phyloP scores from a whole-genome alignment of 352 stramenopile genomes.

The Globisporangium cylindrosporum region DNA sequence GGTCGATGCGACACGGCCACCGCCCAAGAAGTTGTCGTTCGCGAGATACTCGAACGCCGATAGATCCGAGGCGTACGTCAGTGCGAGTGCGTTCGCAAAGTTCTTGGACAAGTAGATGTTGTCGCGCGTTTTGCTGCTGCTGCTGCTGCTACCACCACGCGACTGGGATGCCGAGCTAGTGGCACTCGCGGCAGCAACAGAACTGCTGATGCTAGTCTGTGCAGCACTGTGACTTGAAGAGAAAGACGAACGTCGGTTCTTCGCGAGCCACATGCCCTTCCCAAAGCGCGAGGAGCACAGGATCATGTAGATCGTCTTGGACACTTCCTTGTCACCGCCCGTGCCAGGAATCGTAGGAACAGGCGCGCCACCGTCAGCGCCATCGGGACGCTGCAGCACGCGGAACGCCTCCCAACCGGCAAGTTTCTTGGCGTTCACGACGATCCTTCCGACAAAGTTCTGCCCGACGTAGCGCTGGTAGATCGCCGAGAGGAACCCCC shows the following conservation, averaged over 20 bases:
- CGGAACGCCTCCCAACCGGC: conserved; percentile 72
- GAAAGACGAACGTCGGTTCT: conserved; percentile 27
- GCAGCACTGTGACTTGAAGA: conserved; percentile 13
- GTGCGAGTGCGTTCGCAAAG: conserved; percentile 57
- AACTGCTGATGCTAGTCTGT: conserved; percentile 8
- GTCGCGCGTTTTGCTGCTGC: conserved; percentile 13
- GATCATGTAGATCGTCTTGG: conserved; percentile 57
- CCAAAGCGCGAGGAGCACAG: conserved; percentile 75
- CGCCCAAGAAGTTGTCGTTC: not conserved
- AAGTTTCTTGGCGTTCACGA: conserved; percentile 64
- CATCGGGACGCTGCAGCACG: conserved; percentile 46
- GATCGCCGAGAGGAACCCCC: conserved; percentile 66
- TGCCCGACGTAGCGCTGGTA: conserved; percentile 70
- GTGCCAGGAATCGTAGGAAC: not conserved
- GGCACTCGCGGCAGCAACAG: conserved; percentile 15
- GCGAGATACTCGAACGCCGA: conserved; percentile 38
- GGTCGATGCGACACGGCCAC: not conserved
- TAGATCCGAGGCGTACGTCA: conserved; percentile 72
- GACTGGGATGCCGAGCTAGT: not conserved
- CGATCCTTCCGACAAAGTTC: conserved; percentile 65
- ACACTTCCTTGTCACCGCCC: conserved; percentile 14
- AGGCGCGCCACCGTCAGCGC: not conserved
- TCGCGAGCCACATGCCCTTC: conserved; percentile 79
- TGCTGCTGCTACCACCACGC: not conserved
- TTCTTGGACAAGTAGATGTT: conserved; percentile 69